Percentiles rank a stretch among this genome's conserved stretches.
phyloP scores from a whole-genome alignment of 2,329 filamentous ascomycete species.

The Cyclaneusma minus region DNA sequence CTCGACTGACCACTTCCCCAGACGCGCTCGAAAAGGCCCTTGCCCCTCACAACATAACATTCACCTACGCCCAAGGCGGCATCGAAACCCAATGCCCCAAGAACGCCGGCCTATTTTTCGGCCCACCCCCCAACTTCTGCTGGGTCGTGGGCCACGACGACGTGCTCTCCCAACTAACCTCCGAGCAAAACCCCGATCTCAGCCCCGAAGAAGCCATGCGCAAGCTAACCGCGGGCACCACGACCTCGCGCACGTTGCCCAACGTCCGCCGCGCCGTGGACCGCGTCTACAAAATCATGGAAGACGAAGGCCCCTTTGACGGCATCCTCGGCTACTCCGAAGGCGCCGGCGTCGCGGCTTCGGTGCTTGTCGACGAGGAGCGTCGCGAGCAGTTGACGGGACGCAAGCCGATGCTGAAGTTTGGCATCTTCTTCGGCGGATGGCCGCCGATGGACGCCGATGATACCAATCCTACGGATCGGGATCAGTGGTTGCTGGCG shows the following conservation, averaged over 20 bases:
- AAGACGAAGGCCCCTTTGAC: slow-evolving; percentile 28
- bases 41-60: too few species aligned
- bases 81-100: too few species aligned
- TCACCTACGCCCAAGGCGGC: too few species aligned
- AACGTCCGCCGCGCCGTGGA: slow-evolving; percentile 15
- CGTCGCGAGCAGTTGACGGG: slow-evolving; percentile 20
- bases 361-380: slow-evolving; percentile 33
- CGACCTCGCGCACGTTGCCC: slow-evolving; percentile 23
- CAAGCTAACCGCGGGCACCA: slow-evolving; percentile 27
- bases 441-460: slow-evolving; percentile 37
- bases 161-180: slow-evolving; percentile 29
- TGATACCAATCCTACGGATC: too few species aligned
- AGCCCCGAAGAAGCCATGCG: slow-evolving; percentile 42
- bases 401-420: slow-evolving; percentile 18
- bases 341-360: slow-evolving; percentile 38
- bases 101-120: too few species aligned
- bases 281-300: slow-evolving; percentile 25
- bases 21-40: too few species aligned
- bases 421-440: slow-evolving; percentile 31
- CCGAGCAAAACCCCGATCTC: too few species aligned
- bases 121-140: too few species aligned
- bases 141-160: slow-evolving; percentile 22
- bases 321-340: slow-evolving; percentile 46
- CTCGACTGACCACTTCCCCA: too few species aligned
- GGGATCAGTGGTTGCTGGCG: slow-evolving; percentile 27